Conservation (phyloP, 805 yeast species). For the Lachancea quebecensis region DNA sequence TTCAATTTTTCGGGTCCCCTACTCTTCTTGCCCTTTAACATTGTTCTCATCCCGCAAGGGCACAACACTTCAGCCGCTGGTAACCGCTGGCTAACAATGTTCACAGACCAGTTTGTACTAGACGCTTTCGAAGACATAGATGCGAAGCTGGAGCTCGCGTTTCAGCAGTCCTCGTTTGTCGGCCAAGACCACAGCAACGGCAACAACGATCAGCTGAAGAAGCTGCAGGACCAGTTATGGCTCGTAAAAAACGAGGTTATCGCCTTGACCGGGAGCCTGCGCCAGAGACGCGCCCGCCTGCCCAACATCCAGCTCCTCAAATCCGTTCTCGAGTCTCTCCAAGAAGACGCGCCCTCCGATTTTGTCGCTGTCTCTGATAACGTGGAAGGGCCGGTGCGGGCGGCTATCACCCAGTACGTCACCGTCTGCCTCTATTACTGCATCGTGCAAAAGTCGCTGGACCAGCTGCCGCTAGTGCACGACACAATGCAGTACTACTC, state of each 20-base stretch:
- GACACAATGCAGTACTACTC: slow-evolving; percentile 20
- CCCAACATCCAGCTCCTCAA: slow-evolving; percentile 1
- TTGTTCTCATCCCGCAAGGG: not conserved
- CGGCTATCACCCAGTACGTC: slow-evolving; percentile 12
- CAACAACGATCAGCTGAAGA: slow-evolving; percentile 5
- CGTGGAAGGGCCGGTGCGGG: slow-evolving; percentile 2
- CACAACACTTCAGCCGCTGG: not conserved
- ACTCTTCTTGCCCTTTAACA: too few species aligned
- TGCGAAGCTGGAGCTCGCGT: slow-evolving; percentile 9
- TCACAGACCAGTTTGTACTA: slow-evolving; percentile 11
- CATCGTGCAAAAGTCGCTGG: slow-evolving; percentile 14
- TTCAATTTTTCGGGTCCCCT: too few species aligned
- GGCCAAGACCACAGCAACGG: slow-evolving; percentile 1
- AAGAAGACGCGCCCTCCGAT: slow-evolving; percentile 6
- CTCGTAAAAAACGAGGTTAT: slow-evolving; percentile 7
- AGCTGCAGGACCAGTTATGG: slow-evolving; percentile 15
- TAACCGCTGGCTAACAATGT: slow-evolving; percentile 8
- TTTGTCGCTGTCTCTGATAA: slow-evolving; percentile 2
- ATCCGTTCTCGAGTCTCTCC: slow-evolving; percentile 5
- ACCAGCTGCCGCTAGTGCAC: slow-evolving; percentile 13
- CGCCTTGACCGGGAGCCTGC: not conserved
- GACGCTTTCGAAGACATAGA: slow-evolving; percentile 12
- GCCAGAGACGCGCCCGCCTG: slow-evolving; percentile 1
- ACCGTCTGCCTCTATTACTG: slow-evolving; percentile 20
- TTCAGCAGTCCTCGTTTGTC: slow-evolving; percentile 9